A percentile compares a stretch with the other conserved stretches of the same genome.
Evolutionary conservation across 2,329 filamentous ascomycete species (phyloP).

Genomic region (Aureobasidium sp.): DNA sequence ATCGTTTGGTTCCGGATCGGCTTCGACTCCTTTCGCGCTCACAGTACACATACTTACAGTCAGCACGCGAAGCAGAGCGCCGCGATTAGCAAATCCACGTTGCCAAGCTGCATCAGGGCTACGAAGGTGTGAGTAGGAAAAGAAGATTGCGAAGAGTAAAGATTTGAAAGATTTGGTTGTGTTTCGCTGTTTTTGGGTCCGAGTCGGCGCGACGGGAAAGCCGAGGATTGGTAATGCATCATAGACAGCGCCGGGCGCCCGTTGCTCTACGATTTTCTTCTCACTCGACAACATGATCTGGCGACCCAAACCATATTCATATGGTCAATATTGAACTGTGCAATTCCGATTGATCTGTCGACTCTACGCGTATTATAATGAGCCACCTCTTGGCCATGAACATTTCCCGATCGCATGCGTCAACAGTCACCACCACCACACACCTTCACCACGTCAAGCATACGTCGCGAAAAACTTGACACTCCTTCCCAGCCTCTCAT

Average conservation of each 20-base stretch:
- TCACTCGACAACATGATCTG: too few species aligned
- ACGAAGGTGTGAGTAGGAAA: neutral
- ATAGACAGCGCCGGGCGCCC: too few species aligned
- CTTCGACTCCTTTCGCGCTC: neutral
- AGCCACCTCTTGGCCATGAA: too few species aligned
- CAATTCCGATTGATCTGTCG: too few species aligned
- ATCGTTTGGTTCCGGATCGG: neutral
- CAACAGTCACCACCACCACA: too few species aligned
- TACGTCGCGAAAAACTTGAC: conserved; percentile 18
- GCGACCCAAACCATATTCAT: too few species aligned
- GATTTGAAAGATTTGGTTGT: neutral
- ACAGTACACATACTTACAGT: neutral
- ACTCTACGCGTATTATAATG: too few species aligned
- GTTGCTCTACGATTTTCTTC: too few species aligned
- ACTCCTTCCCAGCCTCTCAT: conserved; percentile 16
- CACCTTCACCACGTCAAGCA: conserved; percentile 7
- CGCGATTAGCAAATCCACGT: neutral
- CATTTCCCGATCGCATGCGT: neutral
- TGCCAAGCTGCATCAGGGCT: neutral
- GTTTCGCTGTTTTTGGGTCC: neutral
- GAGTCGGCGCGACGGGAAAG: neutral
- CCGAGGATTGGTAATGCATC: neutral
- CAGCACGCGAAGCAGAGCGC: neutral
- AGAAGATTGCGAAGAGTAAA: neutral
- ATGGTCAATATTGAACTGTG: too few species aligned